Conservation (phyloP, 1,284 basidiomycete species). For the Bondarzewia mesenterica region DNA sequence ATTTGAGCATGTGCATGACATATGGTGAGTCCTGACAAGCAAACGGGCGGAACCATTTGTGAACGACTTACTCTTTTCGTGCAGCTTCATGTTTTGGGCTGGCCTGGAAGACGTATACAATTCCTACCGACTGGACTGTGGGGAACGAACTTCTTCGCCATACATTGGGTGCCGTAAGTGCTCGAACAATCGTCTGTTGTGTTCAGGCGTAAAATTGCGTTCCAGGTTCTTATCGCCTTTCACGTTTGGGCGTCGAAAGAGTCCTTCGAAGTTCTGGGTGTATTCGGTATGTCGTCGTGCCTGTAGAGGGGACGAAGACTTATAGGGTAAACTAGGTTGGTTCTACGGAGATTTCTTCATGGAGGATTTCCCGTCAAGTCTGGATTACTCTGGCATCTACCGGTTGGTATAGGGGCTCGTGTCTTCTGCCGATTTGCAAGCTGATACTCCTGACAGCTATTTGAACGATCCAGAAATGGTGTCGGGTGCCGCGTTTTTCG, state of each 20-base stretch:
- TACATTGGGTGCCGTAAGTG: conserved; percentile 71
- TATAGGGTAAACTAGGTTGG: conserved; percentile 57
- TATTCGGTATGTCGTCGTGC: conserved; percentile 58
- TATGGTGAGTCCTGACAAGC: conserved; percentile 53
- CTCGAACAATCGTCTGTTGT: background rate
- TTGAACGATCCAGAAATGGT: conserved; percentile 96
- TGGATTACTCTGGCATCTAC: conserved; percentile 97
- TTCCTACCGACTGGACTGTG: conserved; percentile 79
- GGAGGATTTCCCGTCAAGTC: conserved; percentile 82
- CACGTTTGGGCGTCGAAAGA: conserved; percentile 91
- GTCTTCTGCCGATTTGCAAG: background rate
- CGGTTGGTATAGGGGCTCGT: conserved; percentile 37
- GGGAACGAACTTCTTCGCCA: conserved; percentile 88
- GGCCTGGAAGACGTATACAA: conserved; percentile 81
- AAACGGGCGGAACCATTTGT: background rate
- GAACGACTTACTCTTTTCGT: background rate
- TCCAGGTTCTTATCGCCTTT: conserved; percentile 75
- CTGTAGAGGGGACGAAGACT: background rate
- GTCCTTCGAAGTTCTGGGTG: conserved; percentile 87
- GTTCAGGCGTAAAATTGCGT: background rate
- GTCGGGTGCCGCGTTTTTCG: conserved; percentile 94
- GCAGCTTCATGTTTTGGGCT: conserved; percentile 38
- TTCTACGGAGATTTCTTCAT: conserved; percentile 99
- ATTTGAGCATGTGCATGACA: conserved; percentile 90
- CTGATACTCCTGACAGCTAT: conserved; percentile 42